Conservation (phyloP, 768 basidiomycete species). For the Terana coerulea region DNA sequence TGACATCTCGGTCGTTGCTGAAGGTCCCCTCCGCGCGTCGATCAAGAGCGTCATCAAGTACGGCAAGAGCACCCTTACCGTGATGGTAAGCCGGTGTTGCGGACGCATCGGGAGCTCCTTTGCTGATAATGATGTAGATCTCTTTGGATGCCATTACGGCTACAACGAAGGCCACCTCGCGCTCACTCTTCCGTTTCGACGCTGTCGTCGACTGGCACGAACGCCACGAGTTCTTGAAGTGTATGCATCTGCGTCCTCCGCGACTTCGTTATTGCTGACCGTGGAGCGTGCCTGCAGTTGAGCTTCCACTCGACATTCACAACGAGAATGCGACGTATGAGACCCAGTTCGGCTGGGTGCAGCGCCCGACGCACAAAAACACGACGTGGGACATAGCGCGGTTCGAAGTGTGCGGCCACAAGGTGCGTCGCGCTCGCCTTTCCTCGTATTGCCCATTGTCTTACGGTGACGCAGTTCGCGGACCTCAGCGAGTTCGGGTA, state of each 20-base stretch:
- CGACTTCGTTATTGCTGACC: neutral
- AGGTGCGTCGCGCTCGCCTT: slow-evolving; percentile 40
- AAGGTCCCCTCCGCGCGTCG: slow-evolving; percentile 79
- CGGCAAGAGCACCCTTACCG: slow-evolving; percentile 70
- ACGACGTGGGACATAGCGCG: slow-evolving; percentile 88
- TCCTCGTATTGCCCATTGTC: neutral
- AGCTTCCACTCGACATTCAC: slow-evolving; percentile 84
- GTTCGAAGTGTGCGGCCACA: slow-evolving; percentile 98
- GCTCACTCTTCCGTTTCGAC: slow-evolving; percentile 79
- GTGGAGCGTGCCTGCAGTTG: slow-evolving; percentile 46
- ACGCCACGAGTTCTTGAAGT: slow-evolving; percentile 88
- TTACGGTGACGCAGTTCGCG: slow-evolving; percentile 50
- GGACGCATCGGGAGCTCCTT: no score
- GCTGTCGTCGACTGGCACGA: slow-evolving; percentile 88
- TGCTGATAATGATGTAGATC: slow-evolving; percentile 43
- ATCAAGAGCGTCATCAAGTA: slow-evolving; percentile 66
- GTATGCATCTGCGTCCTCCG: slow-evolving; percentile 51
- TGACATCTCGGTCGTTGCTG: slow-evolving; percentile 60
- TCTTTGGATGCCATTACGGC: slow-evolving; percentile 83
- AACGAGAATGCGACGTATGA: slow-evolving; percentile 87
- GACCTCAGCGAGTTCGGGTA: slow-evolving; percentile 94
- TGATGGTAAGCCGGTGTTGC: slow-evolving; percentile 63
- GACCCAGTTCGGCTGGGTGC: slow-evolving; percentile 87
- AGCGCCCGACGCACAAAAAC: slow-evolving; percentile 93
- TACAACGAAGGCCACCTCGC: slow-evolving; percentile 58